A percentile compares a stretch with the other conserved stretches of the same genome.
These are phyloP conservation scores for Globisporangium echinulatum DNA, from an alignment of 352 stramenopile genomes.

Conservation along the genomic window DNA sequence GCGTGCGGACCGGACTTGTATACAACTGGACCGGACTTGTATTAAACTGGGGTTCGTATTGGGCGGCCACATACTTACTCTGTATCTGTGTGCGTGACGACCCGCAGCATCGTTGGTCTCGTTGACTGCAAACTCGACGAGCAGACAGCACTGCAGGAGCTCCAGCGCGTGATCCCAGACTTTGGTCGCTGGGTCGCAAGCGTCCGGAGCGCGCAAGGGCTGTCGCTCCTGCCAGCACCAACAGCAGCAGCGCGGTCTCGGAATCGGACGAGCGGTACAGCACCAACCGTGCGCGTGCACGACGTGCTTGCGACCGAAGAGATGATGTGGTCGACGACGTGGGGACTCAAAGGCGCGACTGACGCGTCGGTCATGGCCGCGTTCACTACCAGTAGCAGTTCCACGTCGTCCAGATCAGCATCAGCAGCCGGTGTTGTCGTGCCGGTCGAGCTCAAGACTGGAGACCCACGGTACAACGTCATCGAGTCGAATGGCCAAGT, in stretches of 20 bases:
- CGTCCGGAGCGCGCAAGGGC: not conserved
- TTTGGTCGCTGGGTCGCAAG: conserved; percentile 43
- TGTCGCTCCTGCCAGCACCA: conserved; percentile 29
- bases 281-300: conserved; percentile 27
- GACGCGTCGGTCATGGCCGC: conserved; percentile 60
- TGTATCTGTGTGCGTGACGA: not conserved
- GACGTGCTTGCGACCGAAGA: conserved; percentile 71
- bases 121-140: conserved; percentile 63
- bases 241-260: conserved; percentile 6
- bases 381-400: conserved; percentile 14
- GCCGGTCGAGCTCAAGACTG: conserved; percentile 86
- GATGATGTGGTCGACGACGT: conserved; percentile 84
- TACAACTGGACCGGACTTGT: too few relatives aligned
- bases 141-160: conserved; percentile 43
- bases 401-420: not conserved
- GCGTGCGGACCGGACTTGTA: conserved; percentile 6
- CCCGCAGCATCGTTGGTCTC: conserved; percentile 50
- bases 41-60: too few relatives aligned
- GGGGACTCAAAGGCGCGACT: conserved; percentile 72
- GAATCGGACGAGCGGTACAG: not conserved
- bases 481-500: conserved; percentile 80
- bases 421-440: conserved; percentile 22
- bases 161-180: conserved; percentile 48
- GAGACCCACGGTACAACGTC: conserved; percentile 51
- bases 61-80: not conserved